Conservation (phyloP, 257 asterid species). For the Rehmannia glutinosa region DNA sequence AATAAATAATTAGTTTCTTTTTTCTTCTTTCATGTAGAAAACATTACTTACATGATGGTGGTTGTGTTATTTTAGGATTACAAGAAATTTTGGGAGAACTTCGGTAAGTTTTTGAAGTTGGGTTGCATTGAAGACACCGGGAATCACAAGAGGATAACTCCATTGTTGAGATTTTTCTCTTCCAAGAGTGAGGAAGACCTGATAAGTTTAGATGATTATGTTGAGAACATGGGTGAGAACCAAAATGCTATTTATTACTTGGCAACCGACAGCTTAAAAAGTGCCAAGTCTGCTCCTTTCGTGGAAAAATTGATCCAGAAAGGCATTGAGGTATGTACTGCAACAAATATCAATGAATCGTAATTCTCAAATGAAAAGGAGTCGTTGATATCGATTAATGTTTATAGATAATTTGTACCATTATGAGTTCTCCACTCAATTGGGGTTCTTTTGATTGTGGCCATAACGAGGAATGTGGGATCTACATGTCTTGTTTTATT, state of each 20-base stretch:
- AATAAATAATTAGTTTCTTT: neutral
- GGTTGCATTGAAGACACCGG: conserved; percentile 98
- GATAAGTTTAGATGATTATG: conserved; percentile 84
- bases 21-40: neutral
- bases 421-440: too few relatives aligned
- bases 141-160: conserved; percentile 84
- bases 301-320: conserved; percentile 89
- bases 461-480: neutral
- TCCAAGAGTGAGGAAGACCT: conserved; percentile 89
- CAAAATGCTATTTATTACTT: conserved; percentile 90
- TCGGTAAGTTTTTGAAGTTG: conserved; percentile 85
- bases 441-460: too few relatives aligned
- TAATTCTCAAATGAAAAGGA: neutral
- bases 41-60: neutral
- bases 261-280: conserved; percentile 94
- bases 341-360: neutral
- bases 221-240: conserved; percentile 94
- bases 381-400: neutral
- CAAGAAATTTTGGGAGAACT: conserved; percentile 98
- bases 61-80: conserved; percentile 57
- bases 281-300: conserved; percentile 97
- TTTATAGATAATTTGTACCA: too few relatives aligned
- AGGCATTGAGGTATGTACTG: conserved; percentile 70
- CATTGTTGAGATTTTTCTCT: conserved; percentile 79
- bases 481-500: neutral